Evolutionary conservation across 192 early-diverging fungal genomes (phyloP), one percentile per base, ranked within the genome.

Genomic region (Dimargaris xerosporica): DNA sequence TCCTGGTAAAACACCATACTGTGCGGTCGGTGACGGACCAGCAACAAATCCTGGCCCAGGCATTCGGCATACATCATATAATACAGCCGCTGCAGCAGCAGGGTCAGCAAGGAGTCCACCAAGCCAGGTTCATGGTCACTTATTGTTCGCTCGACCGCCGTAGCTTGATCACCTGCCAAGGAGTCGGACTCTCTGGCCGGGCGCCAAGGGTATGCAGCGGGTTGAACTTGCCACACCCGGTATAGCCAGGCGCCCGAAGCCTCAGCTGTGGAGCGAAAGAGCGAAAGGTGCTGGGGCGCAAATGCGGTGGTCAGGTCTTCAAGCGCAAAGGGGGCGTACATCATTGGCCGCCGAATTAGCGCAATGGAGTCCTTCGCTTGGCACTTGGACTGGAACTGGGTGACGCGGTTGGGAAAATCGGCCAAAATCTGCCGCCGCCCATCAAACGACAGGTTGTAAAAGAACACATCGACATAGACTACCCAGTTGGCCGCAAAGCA

Each of bases 381-480:
- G 34, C 16, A 16, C 15, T 59, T 28, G 6, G 15, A 16, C 15
- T 34, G 56, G 41, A 59, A 59, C 12, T n/a, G 12, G 23, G 15
- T 10, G 13, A 59, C 56, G 16, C 28, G 56, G 39, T 41, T 19
- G 5, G 56, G 29, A 23, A 59, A 59, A 39, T 59, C 56, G 34
- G 31, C 56, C 29, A 39, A 13, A 29, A 59, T 59, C 56, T 41
- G 56, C 29, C 56, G 30, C 29, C 56, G 56, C 1, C 56, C 56
- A 19, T 29, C 56, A 29, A 59, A 59, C 19, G 31, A 39, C 56
- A 59, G 15, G 31, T 59, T 59, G 15, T 59, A 59, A 17, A 59
- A 59, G 41, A 59, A 59, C 9, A 59, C 41, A 59, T 59, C 56
- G 7, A 59, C 12, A 39, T 59, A 59, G 1, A 59, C 56, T 10